Evolutionary conservation across 495 filamentous ascomycete genomes (phyloP), one percentile per base, ranked within the genome.

Genomic region (Mycothermus thermophilus): DNA sequence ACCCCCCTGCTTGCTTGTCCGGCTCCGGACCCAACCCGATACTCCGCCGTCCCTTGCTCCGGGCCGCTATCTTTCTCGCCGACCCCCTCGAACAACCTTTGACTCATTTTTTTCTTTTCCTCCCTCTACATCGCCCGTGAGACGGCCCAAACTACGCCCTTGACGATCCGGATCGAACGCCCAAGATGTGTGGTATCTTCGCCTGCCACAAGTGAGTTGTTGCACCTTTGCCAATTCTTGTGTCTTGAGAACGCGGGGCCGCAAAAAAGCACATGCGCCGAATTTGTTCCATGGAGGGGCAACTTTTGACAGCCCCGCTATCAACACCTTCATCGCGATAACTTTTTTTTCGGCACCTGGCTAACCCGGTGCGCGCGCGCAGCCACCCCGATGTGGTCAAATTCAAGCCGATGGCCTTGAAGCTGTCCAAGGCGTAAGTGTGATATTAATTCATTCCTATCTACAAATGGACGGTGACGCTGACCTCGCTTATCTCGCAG

Each of bases 371-470:
- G 3, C 45, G 50, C 45, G 37, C 57, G 57, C 37, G 11, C 22
- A 85, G 87, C 62, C 87, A 95, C 59, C 90, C 90, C 30, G 80
- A 96, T 74, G 88, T 95, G 50, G 75, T 79, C 50, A 80, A 82
- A 51, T 97, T 97, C 72, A 95, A 96, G 78, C 78, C 86, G 22
- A 93, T 83, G 47, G 90, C 90, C 52, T 69, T 97, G 63, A 80
- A 82, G 67, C 79, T 97, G 68, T 82, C 84, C 42, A 96, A 95
- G 72, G 80, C 83, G 84, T 93, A 71, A 64, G 81, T 63, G 31
- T 30, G 8, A 25, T 20, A 29, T 23, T 0, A 41, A 47, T 30
- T 40, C 38, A 25, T 14, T 29, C 26, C 23, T 13, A 22, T 39
- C 28, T 34, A 27, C 32, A 38, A 28, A 27, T 34, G 35, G 22